Percentiles rank a stretch among this genome's conserved stretches.
Conservation (phyloP, 2,329 filamentous ascomycete species). For the Pestalotiopsis sp. region DNA sequence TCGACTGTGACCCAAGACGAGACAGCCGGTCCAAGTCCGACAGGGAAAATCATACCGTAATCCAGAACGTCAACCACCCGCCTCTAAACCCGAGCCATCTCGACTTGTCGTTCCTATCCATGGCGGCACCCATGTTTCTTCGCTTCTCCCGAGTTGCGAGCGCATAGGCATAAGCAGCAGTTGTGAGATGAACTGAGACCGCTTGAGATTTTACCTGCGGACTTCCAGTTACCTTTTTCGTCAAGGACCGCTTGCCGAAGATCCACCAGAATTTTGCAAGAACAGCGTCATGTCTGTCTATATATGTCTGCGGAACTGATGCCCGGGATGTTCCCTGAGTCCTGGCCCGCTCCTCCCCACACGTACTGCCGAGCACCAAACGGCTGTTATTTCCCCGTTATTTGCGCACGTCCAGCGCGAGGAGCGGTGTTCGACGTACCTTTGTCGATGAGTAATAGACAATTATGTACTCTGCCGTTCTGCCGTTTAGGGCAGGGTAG, state of each 20-base stretch:
- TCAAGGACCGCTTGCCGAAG: accelerated
- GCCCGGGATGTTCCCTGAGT: neutral
- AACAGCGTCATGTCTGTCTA: neutral
- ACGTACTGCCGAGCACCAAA: neutral
- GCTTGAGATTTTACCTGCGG: neutral
- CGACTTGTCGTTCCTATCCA: neutral
- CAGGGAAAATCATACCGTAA: neutral
- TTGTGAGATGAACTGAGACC: neutral
- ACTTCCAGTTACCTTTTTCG: neutral
- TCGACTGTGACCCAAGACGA: neutral
- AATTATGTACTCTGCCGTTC: no score
- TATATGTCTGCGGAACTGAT: neutral
- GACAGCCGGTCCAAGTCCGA: neutral
- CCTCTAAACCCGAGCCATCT: conserved; percentile 1
- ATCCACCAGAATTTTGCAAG: neutral
- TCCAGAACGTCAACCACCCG: conserved; percentile 5
- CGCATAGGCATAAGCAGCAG: neutral
- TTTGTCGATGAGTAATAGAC: no score
- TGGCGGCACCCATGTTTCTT: neutral
- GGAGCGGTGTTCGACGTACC: neutral
- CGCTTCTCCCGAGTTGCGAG: neutral
- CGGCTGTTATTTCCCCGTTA: neutral
- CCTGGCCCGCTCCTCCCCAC: neutral
- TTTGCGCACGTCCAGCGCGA: neutral
- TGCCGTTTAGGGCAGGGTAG: no score